Base-by-base conservation (phyloP, 1,284 basidiomycete species). In the Papiliotrema nemorosa region DNA sequence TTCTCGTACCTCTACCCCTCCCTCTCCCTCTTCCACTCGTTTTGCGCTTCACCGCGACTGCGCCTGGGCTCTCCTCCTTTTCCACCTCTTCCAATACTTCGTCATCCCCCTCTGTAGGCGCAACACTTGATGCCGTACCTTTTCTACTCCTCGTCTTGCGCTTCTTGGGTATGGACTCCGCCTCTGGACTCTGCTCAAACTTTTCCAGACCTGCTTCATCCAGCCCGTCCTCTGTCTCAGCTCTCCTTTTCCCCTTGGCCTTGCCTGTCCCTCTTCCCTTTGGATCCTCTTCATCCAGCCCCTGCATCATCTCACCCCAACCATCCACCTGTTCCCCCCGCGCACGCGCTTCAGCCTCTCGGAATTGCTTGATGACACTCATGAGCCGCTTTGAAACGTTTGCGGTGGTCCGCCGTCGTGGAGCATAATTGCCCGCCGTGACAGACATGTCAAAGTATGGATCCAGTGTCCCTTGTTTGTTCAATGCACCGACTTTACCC, bases 341-440 rank as follows among this genome's bases (percentile, higher is more conserved):
- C 1, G 58, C 49, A 24, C 52, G 43, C 5, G 71, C 71, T 49
- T 76, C 73, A 0, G 80, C 78, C 62, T 83, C 82, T 47, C 88
- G 79, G 70, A 88, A 93, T 52, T 87, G 85, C 44, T 86, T 82
- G 45, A 97, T 88, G 3, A 97, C 90, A 56, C 89, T 80, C 69
- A 97, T 90, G 55, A 98, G 77, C 5, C 94, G 81, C 70, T 90
- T 92, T 70, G 62, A 65, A 84, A 92, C 27, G 83, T 79, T 72
- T 87, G 96, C 29, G 81, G 69, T 87, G 54, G 88, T 84, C 40
- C 85, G 81, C 61, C 86, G 84, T 37, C 87, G 80, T 0, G 90
- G 90, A 2, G 85, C 89, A 60, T 81, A 80, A 36, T 82, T 82
- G 14, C 76, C 86, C 5, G 71, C 59, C 1, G 76, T 77, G 0